Base-by-base conservation (phyloP, 306 rosid species). In the Sindora glabra region DNA sequence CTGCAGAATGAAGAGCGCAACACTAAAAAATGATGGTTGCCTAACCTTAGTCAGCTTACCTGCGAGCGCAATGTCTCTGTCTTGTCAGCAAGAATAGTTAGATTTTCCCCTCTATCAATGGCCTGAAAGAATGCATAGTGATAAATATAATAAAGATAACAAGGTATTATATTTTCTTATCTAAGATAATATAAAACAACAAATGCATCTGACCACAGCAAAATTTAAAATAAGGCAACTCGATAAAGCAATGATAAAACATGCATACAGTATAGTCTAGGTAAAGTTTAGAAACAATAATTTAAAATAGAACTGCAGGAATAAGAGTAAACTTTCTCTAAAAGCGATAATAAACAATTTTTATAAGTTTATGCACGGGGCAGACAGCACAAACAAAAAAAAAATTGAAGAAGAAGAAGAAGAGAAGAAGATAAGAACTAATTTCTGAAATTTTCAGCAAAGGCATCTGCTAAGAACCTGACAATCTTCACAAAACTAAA, bases 61-160 rank as follows among this genome's bases (percentile, higher is more conserved):
- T 90, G 89, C n/a, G 86, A 76, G 38, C 83, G 89, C 52, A 90
- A 76, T 57, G 70, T 74, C 76, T 90, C 94, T 3, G 94, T 75
- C 84, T 87, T 90, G 77, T 75, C 83, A 4, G 80, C 90, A 52
- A 90, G 89, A 47, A 77, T 44, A 19, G 85, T 90, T 49, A 90
- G 47, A 74, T 80, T 85, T 73, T 86, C 97, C 49, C 97, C 95
- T 81, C 97, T 78, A 49, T 82, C 94, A 56, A 84, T 39, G 40
- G 89, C 82, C 95, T 86, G 85, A 68, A 72, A 60, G 56, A 47
- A 62, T 9, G 37, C 8, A 60, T 29, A n/a, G n/a, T n/a, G n/a
- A n/a, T n/a, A 8, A 37, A 9, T 15, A 44, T 61, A 66, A 27
- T 25, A 60, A 30, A 42, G 32, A 64, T 51, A 24, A n/a, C 59